Conservation (phyloP, 768 basidiomycete species). For the Suillus bovinus region DNA sequence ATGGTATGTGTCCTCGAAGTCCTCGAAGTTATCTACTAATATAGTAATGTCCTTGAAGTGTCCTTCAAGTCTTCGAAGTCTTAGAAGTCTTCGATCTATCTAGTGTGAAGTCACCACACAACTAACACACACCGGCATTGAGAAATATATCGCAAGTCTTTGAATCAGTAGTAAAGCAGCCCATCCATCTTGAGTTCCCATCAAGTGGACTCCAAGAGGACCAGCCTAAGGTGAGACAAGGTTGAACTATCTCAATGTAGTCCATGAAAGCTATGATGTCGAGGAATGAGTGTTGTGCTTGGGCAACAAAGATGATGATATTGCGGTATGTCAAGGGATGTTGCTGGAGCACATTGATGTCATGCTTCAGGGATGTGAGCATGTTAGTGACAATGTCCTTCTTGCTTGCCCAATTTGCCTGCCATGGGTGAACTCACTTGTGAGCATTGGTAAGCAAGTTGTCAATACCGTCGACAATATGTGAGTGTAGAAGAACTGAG, state of each 20-base stretch:
- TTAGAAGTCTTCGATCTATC: too few species aligned
- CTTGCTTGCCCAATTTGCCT: background rate
- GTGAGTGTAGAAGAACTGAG: too few species aligned
- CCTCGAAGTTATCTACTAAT: too few species aligned
- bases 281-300: constrained; percentile 6
- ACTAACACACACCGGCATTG: constrained; percentile 11
- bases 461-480: background rate
- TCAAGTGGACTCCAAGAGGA: background rate
- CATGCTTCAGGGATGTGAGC: background rate
- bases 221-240: constrained; percentile 1
- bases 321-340: constrained; percentile 8
- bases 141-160: constrained; percentile 7
- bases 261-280: constrained; percentile 14
- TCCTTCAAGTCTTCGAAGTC: too few species aligned
- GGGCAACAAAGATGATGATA: constrained; percentile 6
- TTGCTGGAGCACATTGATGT: background rate
- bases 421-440: constrained; percentile 1
- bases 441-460: background rate
- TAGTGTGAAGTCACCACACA: too few species aligned
- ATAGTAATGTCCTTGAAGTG: too few species aligned
- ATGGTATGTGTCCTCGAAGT: too few species aligned
- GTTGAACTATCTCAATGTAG: constrained; percentile 8
- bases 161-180: constrained; percentile 10
- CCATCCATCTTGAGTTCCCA: constrained; percentile 12
- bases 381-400: background rate